These are phyloP conservation scores for Ogataea methylovora DNA, from an alignment of 805 yeast species.

Conservation along the genomic window DNA sequence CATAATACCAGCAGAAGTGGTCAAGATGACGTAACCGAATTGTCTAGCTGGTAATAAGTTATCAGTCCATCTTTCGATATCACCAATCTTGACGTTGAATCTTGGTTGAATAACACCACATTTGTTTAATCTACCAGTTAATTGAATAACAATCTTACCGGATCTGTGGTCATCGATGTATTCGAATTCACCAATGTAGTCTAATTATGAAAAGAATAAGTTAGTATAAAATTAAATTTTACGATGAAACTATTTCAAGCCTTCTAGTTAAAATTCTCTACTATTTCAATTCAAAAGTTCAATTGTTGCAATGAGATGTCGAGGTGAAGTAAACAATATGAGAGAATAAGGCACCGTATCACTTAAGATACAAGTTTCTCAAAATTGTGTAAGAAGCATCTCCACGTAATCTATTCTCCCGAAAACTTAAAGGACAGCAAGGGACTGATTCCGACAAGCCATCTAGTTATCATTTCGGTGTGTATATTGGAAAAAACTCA, in stretches of 20 bases:
- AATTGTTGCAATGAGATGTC: constrained; percentile 27
- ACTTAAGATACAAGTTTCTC: too few species aligned
- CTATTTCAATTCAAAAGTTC: background rate
- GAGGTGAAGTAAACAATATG: constrained; percentile 63
- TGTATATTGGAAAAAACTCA: background rate
- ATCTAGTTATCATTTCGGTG: constrained; percentile 99
- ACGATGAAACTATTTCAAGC: background rate
- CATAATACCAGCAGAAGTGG: constrained; percentile 99
- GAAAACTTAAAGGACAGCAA: constrained; percentile 96
- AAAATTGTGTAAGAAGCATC: constrained; percentile 63
- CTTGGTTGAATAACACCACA: constrained; percentile 99
- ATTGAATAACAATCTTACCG: constrained; percentile 94
- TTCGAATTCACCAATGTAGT: constrained; percentile 97
- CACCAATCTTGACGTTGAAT: constrained; percentile 93
- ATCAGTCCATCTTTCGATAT: constrained; percentile 98
- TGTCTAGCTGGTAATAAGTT: constrained; percentile 99
- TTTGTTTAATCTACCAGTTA: constrained; percentile 98
- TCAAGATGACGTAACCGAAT: constrained; percentile 95
- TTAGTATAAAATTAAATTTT: constrained; percentile 24
- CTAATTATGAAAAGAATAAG: constrained; percentile 18
- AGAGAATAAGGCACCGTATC: constrained; percentile 15
- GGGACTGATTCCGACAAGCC: constrained; percentile 84
- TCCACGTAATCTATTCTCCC: constrained; percentile 59
- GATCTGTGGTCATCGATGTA: constrained; percentile 99
- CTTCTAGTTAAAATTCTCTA: background rate